Percentiles rank a stretch among this genome's conserved stretches.
Evolutionary conservation across 208 protist species (phyloP).

Genomic region (Crithidia mellificae): DNA sequence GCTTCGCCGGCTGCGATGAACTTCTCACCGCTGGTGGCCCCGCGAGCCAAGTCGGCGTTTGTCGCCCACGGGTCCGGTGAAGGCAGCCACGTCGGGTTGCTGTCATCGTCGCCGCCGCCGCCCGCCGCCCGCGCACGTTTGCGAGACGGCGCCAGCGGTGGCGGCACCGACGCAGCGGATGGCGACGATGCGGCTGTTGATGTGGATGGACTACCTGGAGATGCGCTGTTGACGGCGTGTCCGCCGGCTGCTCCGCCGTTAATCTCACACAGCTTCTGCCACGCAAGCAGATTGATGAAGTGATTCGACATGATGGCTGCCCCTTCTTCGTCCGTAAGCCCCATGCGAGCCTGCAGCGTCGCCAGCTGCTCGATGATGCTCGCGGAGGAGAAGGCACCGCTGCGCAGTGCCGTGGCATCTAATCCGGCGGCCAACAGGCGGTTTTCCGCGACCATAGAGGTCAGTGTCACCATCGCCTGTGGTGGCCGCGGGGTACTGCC

Average conservation of each 20-base stretch:
- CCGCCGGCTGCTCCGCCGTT: conserved; percentile 28
- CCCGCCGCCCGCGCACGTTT: conserved; percentile 12
- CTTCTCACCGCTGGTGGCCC: conserved; percentile 4
- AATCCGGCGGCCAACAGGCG: conserved; percentile 60
- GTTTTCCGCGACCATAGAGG: conserved; percentile 69
- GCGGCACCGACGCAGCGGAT: too few relatives aligned
- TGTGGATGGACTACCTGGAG: neutral
- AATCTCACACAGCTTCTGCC: conserved; percentile 71
- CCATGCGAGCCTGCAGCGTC: conserved; percentile 39
- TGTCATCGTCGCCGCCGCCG: neutral
- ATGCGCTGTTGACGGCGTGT: conserved; percentile 1
- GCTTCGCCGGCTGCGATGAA: conserved; percentile 67
- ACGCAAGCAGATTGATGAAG: conserved; percentile 88
- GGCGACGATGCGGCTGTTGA: neutral
- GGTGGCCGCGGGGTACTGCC: too few relatives aligned
- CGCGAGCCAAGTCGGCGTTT: conserved; percentile 31
- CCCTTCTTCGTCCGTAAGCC: conserved; percentile 54
- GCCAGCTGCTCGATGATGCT: conserved; percentile 62
- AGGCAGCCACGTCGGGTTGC: conserved; percentile 27
- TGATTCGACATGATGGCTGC: conserved; percentile 79
- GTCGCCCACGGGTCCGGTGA: conserved; percentile 72
- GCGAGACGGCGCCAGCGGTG: too few relatives aligned
- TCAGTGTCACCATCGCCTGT: conserved; percentile 44
- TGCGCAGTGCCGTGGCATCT: conserved; percentile 44
- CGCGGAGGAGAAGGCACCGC: conserved; percentile 63